Base-by-base conservation (phyloP, 306 rosid species). In the Canavalia ensiformis region DNA sequence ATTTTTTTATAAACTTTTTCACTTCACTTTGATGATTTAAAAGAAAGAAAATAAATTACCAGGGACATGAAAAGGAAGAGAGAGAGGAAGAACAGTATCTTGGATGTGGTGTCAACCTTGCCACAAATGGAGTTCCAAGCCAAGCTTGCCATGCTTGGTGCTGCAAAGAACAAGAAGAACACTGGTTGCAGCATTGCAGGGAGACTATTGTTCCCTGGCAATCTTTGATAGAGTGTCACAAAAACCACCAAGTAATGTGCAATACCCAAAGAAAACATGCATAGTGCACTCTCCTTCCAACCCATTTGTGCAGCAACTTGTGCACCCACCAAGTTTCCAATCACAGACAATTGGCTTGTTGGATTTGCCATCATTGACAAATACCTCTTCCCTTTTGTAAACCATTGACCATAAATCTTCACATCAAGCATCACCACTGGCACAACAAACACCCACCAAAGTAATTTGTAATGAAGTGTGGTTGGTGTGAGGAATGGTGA, bases 41-140 rank as follows among this genome's bases (percentile, higher is more conserved):
- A 18, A 55, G 10, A n/a, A 4, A 63, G 33, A 77, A 50, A 51
- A 0, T 58, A 58, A 42, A 7, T 85, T 89, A 91, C 92, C 91
- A 91, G 76, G n/a, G 89, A 91, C 68, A 78, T 59, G 75, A 91
- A 87, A 52, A 88, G 92, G 77, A 90, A 90, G 34, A 88, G 81
- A 0, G 92, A 87, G 72, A 90, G 91, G 64, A 88, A 88, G 86
- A 90, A 90, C 25, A 90, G 66, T 86, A 90, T 88, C 87, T 88
- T 87, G 25, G 87, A 88, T 2, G 57, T 76, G 8, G 18, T 76
- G 11, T 85, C 87, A 58, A 85, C 84, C 39, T 11, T 12, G 30
- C 89, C 90, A 34, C 66, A 68, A 39, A 90, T 84, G 39, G 88
- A 64, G 60, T 77, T 52, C 94, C 92, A 90, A 52, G 92, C 84